phyloP scores from a whole-genome alignment of 1,139 yeast genomes.

The Saccharomyces hybrid region DNA sequence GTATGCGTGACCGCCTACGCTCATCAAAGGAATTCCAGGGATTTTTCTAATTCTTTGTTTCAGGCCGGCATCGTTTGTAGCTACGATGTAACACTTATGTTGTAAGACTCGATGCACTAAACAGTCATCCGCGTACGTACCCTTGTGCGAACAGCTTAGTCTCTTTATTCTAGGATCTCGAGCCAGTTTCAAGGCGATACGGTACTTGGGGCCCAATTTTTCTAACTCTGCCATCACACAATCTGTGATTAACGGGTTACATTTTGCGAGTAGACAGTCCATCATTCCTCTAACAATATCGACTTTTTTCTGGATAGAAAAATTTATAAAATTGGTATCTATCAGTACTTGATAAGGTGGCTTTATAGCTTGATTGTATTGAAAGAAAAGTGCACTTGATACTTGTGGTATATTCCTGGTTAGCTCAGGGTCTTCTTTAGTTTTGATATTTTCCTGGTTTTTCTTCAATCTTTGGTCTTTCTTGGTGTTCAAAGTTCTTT shows the following conservation, averaged over 20 bases:
- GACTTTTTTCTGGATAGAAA: conserved; percentile 88
- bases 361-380: conserved; percentile 84
- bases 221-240: conserved; percentile 98
- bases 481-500: conserved; percentile 60
- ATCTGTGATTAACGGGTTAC: conserved; percentile 92
- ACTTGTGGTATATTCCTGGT: conserved; percentile 91
- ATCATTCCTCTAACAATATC: conserved; percentile 92
- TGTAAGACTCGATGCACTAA: conserved; percentile 86
- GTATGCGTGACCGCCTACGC: conserved; percentile 89
- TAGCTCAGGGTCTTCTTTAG: conserved; percentile 65
- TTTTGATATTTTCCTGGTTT: conserved; percentile 26
- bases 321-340: conserved; percentile 94
- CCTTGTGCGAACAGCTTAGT: conserved; percentile 82
- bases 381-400: conserved; percentile 90
- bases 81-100: conserved; percentile 94
- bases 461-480: conserved; percentile 60
- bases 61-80: conserved; percentile 97
- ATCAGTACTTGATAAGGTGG: conserved; percentile 95
- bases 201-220: conserved; percentile 86
- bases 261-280: conserved; percentile 91
- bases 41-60: conserved; percentile 90
- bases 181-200: conserved; percentile 88
- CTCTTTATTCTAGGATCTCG: conserved; percentile 88
- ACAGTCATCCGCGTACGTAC: conserved; percentile 98
- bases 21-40: conserved; percentile 94